phyloP scores from a whole-genome alignment of 768 basidiomycete species.

The Mycena polygramma region DNA sequence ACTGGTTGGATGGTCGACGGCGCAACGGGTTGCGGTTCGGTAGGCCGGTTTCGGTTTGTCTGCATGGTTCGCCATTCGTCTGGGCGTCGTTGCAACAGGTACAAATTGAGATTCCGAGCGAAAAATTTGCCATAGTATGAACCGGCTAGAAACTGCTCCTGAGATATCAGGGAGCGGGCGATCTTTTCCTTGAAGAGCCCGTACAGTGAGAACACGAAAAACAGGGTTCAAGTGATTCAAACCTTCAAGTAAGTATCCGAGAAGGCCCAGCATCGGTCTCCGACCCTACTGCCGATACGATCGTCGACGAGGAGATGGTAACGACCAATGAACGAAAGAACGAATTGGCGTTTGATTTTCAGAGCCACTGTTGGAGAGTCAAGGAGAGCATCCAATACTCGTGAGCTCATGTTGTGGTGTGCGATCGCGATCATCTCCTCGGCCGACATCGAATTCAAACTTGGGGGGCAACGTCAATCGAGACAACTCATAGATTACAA shows the following conservation, averaged over 20 bases:
- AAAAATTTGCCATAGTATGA: slow-evolving; percentile 94
- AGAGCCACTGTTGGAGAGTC: slow-evolving; percentile 74
- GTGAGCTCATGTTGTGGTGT: slow-evolving; percentile 73
- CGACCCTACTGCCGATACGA: slow-evolving; percentile 90
- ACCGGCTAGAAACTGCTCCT: slow-evolving; percentile 78
- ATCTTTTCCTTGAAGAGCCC: slow-evolving; percentile 84
- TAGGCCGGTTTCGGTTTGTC: slow-evolving; percentile 53
- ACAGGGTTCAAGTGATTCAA: slow-evolving; percentile 35
- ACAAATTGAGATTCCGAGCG: slow-evolving; percentile 79
- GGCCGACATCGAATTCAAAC: slow-evolving; percentile 68
- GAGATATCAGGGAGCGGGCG: slow-evolving; percentile 79
- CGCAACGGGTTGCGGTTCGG: neutral
- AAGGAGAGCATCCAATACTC: slow-evolving; percentile 84
- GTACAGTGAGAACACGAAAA: slow-evolving; percentile 20
- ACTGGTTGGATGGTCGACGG: neutral
- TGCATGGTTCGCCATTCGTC: slow-evolving; percentile 89
- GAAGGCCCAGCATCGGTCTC: slow-evolving; percentile 90
- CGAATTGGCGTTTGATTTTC: slow-evolving; percentile 77
- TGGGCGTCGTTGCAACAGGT: slow-evolving; percentile 81
- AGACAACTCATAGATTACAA: slow-evolving; percentile 20
- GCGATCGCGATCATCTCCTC: slow-evolving; percentile 69
- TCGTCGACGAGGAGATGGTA: slow-evolving; percentile 90
- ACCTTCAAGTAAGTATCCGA: slow-evolving; percentile 96
- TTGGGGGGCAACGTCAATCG: slow-evolving; percentile 45
- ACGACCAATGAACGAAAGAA: slow-evolving; percentile 81